Evolutionary conservation across 495 filamentous ascomycete genomes (phyloP).

Genomic region (Usnea hakonensis): DNA sequence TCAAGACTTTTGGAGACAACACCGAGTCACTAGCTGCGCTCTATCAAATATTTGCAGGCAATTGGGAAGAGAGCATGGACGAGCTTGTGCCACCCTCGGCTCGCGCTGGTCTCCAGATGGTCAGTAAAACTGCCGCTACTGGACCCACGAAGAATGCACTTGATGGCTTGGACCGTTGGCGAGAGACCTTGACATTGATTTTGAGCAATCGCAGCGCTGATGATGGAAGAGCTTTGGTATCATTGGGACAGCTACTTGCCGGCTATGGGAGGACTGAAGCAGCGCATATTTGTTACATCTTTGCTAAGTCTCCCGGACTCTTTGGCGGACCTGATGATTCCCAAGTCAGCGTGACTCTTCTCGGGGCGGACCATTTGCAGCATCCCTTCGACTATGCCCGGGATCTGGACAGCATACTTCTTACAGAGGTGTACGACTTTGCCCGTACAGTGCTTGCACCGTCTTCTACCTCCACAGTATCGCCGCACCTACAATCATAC

Average conservation of each 20-base stretch:
- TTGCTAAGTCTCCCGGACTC: slow-evolving; percentile 42
- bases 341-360: slow-evolving; percentile 65
- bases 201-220: slow-evolving; percentile 77
- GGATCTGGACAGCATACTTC: slow-evolving; percentile 74
- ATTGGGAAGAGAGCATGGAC: slow-evolving; percentile 88
- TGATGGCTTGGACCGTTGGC: slow-evolving; percentile 87
- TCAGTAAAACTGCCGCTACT: slow-evolving; percentile 57
- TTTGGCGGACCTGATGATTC: slow-evolving; percentile 83
- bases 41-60: slow-evolving; percentile 89
- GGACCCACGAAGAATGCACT: slow-evolving; percentile 62
- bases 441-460: slow-evolving; percentile 59
- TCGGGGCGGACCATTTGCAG: slow-evolving; percentile 71
- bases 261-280: slow-evolving; percentile 85
- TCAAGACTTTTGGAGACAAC: slow-evolving; percentile 66
- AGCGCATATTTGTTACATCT: slow-evolving; percentile 80
- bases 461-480: slow-evolving; percentile 43
- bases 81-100: slow-evolving; percentile 94
- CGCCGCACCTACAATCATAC: slow-evolving; percentile 80
- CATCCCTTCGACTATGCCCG: slow-evolving; percentile 57
- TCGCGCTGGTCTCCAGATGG: slow-evolving; percentile 82
- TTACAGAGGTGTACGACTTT: slow-evolving; percentile 92
- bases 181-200: slow-evolving; percentile 77
- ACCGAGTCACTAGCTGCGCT: slow-evolving; percentile 80
- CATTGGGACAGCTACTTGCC: slow-evolving; percentile 75
- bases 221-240: slow-evolving; percentile 66